Conservation (phyloP, 202 grass and related monocot species). For the Schoenoplectus triqueter region DNA sequence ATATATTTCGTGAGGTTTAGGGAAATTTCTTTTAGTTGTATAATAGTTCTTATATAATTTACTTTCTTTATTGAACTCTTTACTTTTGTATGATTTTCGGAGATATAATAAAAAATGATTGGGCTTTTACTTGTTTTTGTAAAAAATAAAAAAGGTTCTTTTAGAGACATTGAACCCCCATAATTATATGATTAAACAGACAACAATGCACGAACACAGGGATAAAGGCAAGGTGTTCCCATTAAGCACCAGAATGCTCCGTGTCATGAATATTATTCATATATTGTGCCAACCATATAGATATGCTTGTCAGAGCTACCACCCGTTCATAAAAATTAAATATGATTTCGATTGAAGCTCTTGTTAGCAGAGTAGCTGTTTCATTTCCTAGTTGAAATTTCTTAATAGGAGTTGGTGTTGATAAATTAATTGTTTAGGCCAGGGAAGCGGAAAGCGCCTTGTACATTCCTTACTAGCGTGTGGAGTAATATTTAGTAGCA, state of each 20-base stretch:
- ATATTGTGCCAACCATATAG: background rate
- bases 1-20: too few species aligned
- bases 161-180: background rate
- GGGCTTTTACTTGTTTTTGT: too few species aligned
- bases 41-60: too few species aligned
- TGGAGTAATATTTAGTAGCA: background rate
- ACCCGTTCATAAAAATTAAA: background rate
- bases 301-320: constrained; percentile 24
- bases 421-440: background rate
- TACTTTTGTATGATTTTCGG: too few species aligned
- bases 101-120: too few species aligned
- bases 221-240: constrained; percentile 29
- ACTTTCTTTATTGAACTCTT: too few species aligned
- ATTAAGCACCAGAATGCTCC: background rate
- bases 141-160: too few species aligned
- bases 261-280: background rate
- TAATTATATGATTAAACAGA: background rate
- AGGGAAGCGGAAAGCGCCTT: background rate
- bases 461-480: constrained; percentile 17
- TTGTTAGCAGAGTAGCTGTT: background rate
- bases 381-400: constrained; percentile 1
- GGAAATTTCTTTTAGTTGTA: too few species aligned
- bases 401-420: background rate
- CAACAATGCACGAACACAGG: constrained; percentile 20
- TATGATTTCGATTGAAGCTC: too few species aligned